Evolutionary conservation across 2,329 filamentous ascomycete genomes (phyloP), one percentile per base, ranked within the genome.

Genomic region (Claviceps lovelessii): DNA sequence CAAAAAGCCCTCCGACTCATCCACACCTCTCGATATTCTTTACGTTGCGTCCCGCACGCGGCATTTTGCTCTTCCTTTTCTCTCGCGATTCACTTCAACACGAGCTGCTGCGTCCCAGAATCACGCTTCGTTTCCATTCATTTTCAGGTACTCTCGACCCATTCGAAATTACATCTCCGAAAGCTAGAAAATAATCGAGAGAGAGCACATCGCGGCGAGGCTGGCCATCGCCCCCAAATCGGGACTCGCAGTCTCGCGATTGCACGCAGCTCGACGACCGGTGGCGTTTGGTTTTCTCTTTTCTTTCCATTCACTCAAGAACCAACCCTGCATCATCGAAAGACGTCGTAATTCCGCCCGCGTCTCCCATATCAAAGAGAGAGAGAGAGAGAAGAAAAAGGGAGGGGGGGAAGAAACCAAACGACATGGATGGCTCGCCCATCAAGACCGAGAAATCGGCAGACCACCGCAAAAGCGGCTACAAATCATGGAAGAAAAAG

Each of bases 401-500:
- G 23, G 3, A 23, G 23, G 23, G 23, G 23, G 23, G 3, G 3
- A 23, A 23, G 3, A 23, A 23, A 23, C 1, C 23, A 23, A 23
- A 48, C 28, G 23, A 35, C n/a, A 70, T 69, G 67, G 67, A 65
- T 55, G 68, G 65, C 7, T 60, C 64, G 44, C 62, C 67, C 57
- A 61, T 72, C 59, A 75, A 76, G 60, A 66, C 67, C 59, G 73
- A 76, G 57, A 73, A 74, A 48, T 56, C 73, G 76, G 62, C 64
- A 67, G 55, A 77, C 51, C 63, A 64, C 50, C 67, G 62, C 61
- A 65, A 62, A 73, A 68, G 74, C 71, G 63, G 78, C 73, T 81
- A 84, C 68, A 84, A 81, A 65, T 85, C 81, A 48, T 85, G 78
- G 76, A 89, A 88, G 79, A 95, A 95, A 73, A 98, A 98, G 76